These are phyloP conservation scores for Annulohypoxylon moriforme DNA, from an alignment of 495 filamentous ascomycete species.

Conservation along the genomic window DNA sequence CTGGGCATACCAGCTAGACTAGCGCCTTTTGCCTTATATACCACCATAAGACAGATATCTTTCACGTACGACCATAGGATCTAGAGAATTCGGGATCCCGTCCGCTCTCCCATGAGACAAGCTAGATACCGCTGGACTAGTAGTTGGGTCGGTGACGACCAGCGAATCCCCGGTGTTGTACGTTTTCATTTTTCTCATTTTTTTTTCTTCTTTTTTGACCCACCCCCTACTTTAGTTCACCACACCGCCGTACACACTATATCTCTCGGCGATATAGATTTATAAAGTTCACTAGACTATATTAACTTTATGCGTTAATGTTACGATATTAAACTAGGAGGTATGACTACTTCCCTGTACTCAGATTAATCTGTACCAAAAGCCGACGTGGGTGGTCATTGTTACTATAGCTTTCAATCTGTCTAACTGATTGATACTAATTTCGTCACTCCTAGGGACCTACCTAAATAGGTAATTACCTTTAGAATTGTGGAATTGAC, in stretches of 20 bases:
- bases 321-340: too few species aligned
- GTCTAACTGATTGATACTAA: neutral
- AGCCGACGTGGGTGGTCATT: too few species aligned
- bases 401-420: neutral
- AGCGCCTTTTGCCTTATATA: neutral
- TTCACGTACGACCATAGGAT: slow-evolving; percentile 60
- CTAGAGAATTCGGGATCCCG: slow-evolving; percentile 61
- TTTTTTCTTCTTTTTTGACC: neutral
- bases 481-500: neutral
- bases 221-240: neutral
- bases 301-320: too few species aligned
- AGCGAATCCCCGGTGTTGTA: slow-evolving; percentile 62
- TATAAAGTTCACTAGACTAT: too few species aligned
- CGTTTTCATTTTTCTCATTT: slow-evolving; percentile 42
- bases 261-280: too few species aligned
- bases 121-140: slow-evolving; percentile 53
- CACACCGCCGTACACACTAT: neutral
- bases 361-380: too few species aligned
- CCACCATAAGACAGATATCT: neutral
- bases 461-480: neutral
- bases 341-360: too few species aligned
- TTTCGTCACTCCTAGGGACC: neutral
- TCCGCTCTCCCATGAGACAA: slow-evolving; percentile 63
- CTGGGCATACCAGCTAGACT: neutral
- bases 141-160: slow-evolving; percentile 64